Conservation (phyloP, 2,329 filamentous ascomycete species). For the Xylariaceae sp. region DNA sequence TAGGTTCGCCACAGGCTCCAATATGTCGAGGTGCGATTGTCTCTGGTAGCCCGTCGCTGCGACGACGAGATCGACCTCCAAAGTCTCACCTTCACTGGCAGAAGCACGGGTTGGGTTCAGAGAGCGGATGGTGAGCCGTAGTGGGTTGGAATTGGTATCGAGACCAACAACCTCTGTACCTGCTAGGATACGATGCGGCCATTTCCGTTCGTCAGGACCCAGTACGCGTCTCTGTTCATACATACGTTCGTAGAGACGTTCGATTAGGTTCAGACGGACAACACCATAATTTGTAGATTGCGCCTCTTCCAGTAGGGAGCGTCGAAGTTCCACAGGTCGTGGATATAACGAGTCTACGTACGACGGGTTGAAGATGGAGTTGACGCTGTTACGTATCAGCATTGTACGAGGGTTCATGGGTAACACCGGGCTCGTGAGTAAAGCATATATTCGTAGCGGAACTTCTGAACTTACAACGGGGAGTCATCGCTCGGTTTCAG, state of each 20-base stretch:
- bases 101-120: slow-evolving; percentile 30
- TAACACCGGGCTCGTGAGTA: background rate
- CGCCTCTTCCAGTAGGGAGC: slow-evolving; percentile 65
- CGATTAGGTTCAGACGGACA: slow-evolving; percentile 86
- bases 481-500: slow-evolving; percentile 92
- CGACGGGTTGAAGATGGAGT: slow-evolving; percentile 93
- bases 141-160: slow-evolving; percentile 51
- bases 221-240: slow-evolving; percentile 81
- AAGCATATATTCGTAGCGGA: background rate
- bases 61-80: slow-evolving; percentile 81
- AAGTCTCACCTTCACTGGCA: slow-evolving; percentile 52
- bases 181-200: slow-evolving; percentile 81
- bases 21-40: slow-evolving; percentile 76
- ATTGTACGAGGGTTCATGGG: background rate
- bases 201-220: slow-evolving; percentile 67
- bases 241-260: slow-evolving; percentile 83
- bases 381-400: slow-evolving; percentile 65
- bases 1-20: slow-evolving; percentile 67
- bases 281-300: slow-evolving; percentile 93
- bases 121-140: slow-evolving; percentile 64
- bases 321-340: slow-evolving; percentile 65
- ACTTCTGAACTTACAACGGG: slow-evolving; percentile 71
- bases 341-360: slow-evolving; percentile 77
- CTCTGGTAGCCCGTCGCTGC: slow-evolving; percentile 86
- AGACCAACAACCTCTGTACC: slow-evolving; percentile 67